phyloP scores from a whole-genome alignment of 768 basidiomycete genomes.

The Coprinopsis cinerea region DNA sequence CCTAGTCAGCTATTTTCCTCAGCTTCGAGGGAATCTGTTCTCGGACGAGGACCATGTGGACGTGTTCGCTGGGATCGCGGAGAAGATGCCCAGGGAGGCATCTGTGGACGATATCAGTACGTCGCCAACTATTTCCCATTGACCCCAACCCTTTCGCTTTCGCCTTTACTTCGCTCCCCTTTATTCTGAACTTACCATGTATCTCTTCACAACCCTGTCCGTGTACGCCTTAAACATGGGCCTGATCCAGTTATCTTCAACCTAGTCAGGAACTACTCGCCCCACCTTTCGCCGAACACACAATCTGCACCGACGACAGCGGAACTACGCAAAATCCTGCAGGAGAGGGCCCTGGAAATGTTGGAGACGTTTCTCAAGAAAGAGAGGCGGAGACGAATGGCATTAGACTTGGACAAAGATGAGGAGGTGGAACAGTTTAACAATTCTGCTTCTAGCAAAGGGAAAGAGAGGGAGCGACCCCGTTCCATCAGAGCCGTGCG shows the following conservation, averaged over 20 bases:
- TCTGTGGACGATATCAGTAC: conserved; percentile 84
- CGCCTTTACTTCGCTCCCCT: no score
- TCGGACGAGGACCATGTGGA: conserved; percentile 49
- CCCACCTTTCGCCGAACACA: conserved; percentile 70
- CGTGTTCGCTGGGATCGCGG: conserved; percentile 70
- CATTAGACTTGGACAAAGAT: conserved; percentile 21
- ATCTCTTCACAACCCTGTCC: conserved; percentile 20
- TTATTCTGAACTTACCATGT: conserved; percentile 12
- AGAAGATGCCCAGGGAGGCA: conserved; percentile 60
- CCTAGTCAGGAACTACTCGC: conserved; percentile 90
- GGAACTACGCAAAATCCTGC: conserved; percentile 60
- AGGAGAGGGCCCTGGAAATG: conserved; percentile 69
- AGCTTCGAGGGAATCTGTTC: conserved; percentile 65
- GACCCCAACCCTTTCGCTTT: no score
- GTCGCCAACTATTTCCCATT: conserved; percentile 26
- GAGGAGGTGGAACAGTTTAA: conserved; percentile 13
- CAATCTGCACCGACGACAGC: conserved; percentile 63
- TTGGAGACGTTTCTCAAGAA: conserved; percentile 62
- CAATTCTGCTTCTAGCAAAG: conserved; percentile 11
- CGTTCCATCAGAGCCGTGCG: conserved; percentile 10
- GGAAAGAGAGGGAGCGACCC: conserved; percentile 17
- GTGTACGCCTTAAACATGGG: conserved; percentile 31
- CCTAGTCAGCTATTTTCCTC: conserved; percentile 74
- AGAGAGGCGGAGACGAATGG: conserved; percentile 43
- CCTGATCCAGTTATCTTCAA: conserved; percentile 82